Percentiles rank a stretch among this genome's conserved stretches.
Conservation (phyloP, 768 basidiomycete species). For the Lactarius indigo region DNA sequence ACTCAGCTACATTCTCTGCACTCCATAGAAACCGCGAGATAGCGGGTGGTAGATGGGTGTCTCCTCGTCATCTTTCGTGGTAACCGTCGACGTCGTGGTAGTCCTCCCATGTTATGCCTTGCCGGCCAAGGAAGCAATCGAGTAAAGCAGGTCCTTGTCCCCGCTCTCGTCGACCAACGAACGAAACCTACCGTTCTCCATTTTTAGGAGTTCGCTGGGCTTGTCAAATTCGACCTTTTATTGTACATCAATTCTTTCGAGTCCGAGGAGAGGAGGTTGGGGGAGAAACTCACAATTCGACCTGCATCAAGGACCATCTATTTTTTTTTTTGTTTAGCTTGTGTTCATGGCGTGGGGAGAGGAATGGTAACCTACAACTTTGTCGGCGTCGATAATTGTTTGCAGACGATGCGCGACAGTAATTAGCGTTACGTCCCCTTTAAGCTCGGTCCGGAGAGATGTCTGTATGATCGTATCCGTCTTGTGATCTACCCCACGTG, state of each 20-base stretch:
- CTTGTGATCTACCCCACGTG: slow-evolving; percentile 42
- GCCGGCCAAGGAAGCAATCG: slow-evolving; percentile 25
- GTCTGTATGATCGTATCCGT: slow-evolving; percentile 57
- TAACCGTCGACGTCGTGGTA: not conserved
- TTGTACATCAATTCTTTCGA: not conserved
- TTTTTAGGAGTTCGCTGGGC: slow-evolving; percentile 40
- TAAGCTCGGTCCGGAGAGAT: slow-evolving; percentile 47
- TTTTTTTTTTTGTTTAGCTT: not conserved
- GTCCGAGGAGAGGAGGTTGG: not conserved
- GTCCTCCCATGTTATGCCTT: not conserved
- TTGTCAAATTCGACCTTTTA: slow-evolving; percentile 43
- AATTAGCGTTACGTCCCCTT: slow-evolving; percentile 45
- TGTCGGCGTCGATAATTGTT: slow-evolving; percentile 61
- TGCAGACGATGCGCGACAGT: slow-evolving; percentile 58
- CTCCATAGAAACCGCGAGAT: not conserved
- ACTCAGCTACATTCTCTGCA: not conserved
- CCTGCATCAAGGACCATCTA: slow-evolving; percentile 46
- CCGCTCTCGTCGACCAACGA: slow-evolving; percentile 41
- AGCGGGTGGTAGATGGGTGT: not conserved
- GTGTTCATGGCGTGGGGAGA: not conserved
- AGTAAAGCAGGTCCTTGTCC: slow-evolving; percentile 36
- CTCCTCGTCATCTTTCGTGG: not conserved
- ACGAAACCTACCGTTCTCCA: slow-evolving; percentile 35
- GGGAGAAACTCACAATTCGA: slow-evolving; percentile 33
- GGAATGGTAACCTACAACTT: slow-evolving; percentile 39